Base-by-base conservation (phyloP, 257 asterid species). In the Ehretia macrophylla region DNA sequence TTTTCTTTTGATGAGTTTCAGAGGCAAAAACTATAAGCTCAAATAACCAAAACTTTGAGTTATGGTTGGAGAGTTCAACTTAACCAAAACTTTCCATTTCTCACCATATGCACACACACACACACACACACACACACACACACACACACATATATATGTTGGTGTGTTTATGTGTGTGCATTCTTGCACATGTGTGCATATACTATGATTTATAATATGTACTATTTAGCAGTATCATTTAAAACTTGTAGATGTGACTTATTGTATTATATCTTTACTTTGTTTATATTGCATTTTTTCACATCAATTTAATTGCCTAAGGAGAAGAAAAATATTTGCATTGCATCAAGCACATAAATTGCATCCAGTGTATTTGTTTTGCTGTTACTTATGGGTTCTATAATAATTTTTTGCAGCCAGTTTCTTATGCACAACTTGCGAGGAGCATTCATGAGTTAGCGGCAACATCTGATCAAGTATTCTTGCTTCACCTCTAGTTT, bases 391-490 rank as follows among this genome's bases (percentile, higher is more conserved):
- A 10, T 4, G 3, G 8, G 16, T 42, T 10, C 8, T 46, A 27
- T 56, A 27, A 63, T 32, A 52, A 38, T 69, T 53, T 49, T 62
- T 70, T 60, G 51, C 94, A 93, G 91, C 95, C 99, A 4, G 99
- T 93, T 69, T 93, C 99, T 35, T 93, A 93, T 69, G 99, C 97
- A 37, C 99, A 93, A 83, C 97, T 93, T 71, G 99, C 97, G 11
- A 80, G 99, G 83, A 93, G 96, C 72, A 93, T 93, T 74, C 99
- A 93, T 13, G 99, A 93, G 85, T 80, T 93, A 69, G 96, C 99
- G 14, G 97, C 99, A 53, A 58, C 97, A 27, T 89, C 94, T 58
- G 99, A 93, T 83, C 99, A 89, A 78, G 99, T 93, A 85, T 53
- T 65, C 69, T 32, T 39, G 64, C 23, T 52, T 70, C 56, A 39